Evolutionary conservation across 2,329 filamentous ascomycete genomes (phyloP).

Genomic region (Penicillium sp.): DNA sequence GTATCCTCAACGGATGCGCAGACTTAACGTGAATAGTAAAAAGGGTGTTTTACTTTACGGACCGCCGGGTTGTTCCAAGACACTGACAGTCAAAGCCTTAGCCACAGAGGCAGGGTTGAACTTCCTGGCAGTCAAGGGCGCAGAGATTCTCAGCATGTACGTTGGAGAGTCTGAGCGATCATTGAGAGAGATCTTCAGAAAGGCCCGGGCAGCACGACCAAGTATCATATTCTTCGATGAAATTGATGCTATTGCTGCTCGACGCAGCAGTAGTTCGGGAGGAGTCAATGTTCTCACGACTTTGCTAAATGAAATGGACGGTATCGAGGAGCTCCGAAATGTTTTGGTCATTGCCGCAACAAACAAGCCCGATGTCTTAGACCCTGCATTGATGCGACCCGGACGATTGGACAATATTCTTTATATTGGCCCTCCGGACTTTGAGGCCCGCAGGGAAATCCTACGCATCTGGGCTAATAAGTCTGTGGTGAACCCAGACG

Average conservation of each 20-base stretch:
- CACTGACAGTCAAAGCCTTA: slow-evolving; percentile 83
- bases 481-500: slow-evolving; percentile 60
- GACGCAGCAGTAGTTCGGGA: slow-evolving; percentile 52
- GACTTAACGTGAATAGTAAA: slow-evolving; percentile 59
- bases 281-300: slow-evolving; percentile 83
- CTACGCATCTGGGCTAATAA: slow-evolving; percentile 66
- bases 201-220: slow-evolving; percentile 79
- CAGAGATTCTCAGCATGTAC: slow-evolving; percentile 93
- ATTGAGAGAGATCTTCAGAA: slow-evolving; percentile 79
- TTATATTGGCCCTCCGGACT: slow-evolving; percentile 80
- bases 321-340: slow-evolving; percentile 78
- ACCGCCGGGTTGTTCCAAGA: slow-evolving; percentile 92
- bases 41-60: slow-evolving; percentile 89
- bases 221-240: slow-evolving; percentile 98
- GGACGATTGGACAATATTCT: slow-evolving; percentile 82
- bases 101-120: slow-evolving; percentile 89
- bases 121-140: slow-evolving; percentile 91
- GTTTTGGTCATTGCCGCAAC: slow-evolving; percentile 89
- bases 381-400: slow-evolving; percentile 79
- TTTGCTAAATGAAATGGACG: slow-evolving; percentile 91
- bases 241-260: slow-evolving; percentile 78
- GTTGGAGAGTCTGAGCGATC: slow-evolving; percentile 90
- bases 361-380: slow-evolving; percentile 82
- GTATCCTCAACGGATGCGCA: slow-evolving; percentile 52
- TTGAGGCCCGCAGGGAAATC: slow-evolving; percentile 72